Base-by-base conservation (phyloP, 2,329 filamentous ascomycete species). In the Microdochium paspali region DNA sequence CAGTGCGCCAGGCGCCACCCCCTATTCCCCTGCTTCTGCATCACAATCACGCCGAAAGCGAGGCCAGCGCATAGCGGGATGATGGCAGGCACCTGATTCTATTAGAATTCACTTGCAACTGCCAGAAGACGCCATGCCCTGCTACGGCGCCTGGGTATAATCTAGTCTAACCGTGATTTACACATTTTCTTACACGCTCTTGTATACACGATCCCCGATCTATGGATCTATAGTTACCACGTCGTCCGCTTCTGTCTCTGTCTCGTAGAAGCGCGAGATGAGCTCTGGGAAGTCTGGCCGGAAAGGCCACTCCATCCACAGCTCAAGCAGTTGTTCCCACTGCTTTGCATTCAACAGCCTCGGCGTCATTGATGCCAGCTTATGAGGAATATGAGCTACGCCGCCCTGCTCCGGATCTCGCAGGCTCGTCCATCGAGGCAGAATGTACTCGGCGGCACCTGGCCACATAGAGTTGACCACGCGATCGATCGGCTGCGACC, bases 291-390 rank as follows among this genome's bases (percentile, higher is more conserved):
- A 76, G 2, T 58, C 54, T 1, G 80, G 80, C 2, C 65, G 63
- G 53, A 85, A 86, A 0, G 82, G 82, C 84, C 84, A 88, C 45
- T 73, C 66, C 61, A 79, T 70, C 72, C 79, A 87, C 0, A 74
- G 73, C 53, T 76, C 68, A 4, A 81, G 51, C 15, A 87, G 63
- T 50, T 84, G 77, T 18, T 69, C 59, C 60, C 80, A 70, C 68
- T 85, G 80, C 13, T 59, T 56, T 53, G 69, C 61, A 40, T 74
- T 79, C 49, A 87, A 53, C 24, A 63, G 59, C 4, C 81, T 64
- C 4, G 73, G 65, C 0, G 61, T 59, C 28, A 84, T 46, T 47
- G 69, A 63, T 2, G 66, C 66, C 12, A 65, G 53, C 3, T 69
- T 69, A 47, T 61, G 15, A 31, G 62, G 61, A 32, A n/a, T 57